Conservation (phyloP, 352 stramenopile genomes). For the Pythium coloratum region DNA sequence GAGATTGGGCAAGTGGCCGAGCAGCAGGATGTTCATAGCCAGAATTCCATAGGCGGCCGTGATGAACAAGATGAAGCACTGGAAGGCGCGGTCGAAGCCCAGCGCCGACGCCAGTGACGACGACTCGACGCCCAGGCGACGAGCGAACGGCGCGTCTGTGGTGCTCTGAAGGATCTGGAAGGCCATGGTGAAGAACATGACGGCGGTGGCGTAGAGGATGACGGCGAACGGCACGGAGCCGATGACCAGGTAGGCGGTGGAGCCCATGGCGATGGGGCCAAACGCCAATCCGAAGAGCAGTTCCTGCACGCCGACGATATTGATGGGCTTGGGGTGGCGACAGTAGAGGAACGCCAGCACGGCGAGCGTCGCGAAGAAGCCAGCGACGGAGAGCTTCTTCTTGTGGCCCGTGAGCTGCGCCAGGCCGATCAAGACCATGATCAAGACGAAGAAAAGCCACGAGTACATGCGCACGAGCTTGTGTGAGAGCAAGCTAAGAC, state of each 20-base stretch:
- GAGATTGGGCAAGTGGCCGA: slow-evolving; percentile 72
- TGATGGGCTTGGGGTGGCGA: slow-evolving; percentile 32
- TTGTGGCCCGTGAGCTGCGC: slow-evolving; percentile 38
- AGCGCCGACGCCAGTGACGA: slow-evolving; percentile 58
- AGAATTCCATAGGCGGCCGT: slow-evolving; percentile 58
- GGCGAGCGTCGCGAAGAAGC: slow-evolving; percentile 31
- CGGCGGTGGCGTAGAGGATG: slow-evolving; percentile 51
- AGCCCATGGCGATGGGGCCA: slow-evolving; percentile 57
- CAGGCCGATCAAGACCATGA: slow-evolving; percentile 38
- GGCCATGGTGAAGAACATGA: slow-evolving; percentile 59
- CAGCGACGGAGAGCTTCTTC: slow-evolving; percentile 39
- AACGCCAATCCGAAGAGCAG: slow-evolving; percentile 42
- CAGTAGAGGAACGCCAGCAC: slow-evolving; percentile 63
- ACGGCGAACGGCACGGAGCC: slow-evolving; percentile 42
- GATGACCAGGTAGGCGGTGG: slow-evolving; percentile 55
- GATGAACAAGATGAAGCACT: slow-evolving; percentile 62
- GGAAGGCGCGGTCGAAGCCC: slow-evolving; percentile 62
- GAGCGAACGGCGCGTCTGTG: slow-evolving; percentile 67
- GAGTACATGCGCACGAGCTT: slow-evolving; percentile 77
- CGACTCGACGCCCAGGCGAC: slow-evolving; percentile 43
- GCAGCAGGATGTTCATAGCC: slow-evolving; percentile 41
- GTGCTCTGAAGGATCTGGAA: slow-evolving; percentile 69
- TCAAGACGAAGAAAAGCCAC: slow-evolving; percentile 49
- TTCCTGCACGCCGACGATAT: slow-evolving; percentile 53
- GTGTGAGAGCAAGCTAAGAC: slow-evolving; percentile 57